These are phyloP conservation scores for Selaginella moellendorffii DNA, from an alignment of 75 land plant genomes.

Conservation along the genomic window DNA sequence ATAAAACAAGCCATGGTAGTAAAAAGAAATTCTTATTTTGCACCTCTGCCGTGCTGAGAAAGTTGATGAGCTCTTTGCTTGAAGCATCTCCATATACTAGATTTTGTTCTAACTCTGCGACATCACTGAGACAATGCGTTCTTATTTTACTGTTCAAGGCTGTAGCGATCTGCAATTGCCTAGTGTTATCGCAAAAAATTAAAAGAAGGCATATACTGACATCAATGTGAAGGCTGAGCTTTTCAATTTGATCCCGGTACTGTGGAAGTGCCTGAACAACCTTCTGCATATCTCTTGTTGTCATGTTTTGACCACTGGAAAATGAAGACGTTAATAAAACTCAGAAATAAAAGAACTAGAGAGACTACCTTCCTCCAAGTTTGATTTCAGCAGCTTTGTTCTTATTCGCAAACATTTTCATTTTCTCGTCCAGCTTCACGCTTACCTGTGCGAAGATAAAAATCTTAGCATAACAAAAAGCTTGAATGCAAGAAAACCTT, in stretches of 20 bases:
- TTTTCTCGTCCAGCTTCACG: conserved; percentile 64
- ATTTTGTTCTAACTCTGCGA: not conserved
- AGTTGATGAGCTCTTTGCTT: conserved; percentile 9
- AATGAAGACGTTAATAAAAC: not conserved
- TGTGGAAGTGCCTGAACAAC: conserved; percentile 4
- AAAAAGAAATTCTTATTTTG: not conserved
- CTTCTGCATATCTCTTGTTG: conserved; percentile 3
- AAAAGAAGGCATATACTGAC: not conserved
- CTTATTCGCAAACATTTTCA: conserved; percentile 63
- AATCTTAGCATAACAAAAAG: not conserved
- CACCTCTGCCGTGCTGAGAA: conserved; percentile 8
- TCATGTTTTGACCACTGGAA: not conserved
- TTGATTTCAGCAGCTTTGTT: conserved; percentile 48
- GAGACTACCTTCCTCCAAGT: no score
- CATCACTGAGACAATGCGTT: not conserved
- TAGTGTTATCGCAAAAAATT: not conserved
- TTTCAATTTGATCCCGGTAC: conserved; percentile 3
- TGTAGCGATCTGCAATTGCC: conserved; percentile 4
- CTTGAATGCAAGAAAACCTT: conserved; percentile 12
- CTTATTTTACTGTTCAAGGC: not conserved
- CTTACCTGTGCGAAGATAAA: conserved; percentile 51
- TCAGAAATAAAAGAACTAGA: no score
- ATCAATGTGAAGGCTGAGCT: conserved; percentile 3
- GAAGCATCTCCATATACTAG: conserved; percentile 9
- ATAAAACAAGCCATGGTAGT: not conserved